Percentiles rank a stretch among this genome's conserved stretches.
These are phyloP conservation scores for Chalciporus sphaerocephalus DNA, from an alignment of 768 basidiomycete genomes.

Conservation along the genomic window DNA sequence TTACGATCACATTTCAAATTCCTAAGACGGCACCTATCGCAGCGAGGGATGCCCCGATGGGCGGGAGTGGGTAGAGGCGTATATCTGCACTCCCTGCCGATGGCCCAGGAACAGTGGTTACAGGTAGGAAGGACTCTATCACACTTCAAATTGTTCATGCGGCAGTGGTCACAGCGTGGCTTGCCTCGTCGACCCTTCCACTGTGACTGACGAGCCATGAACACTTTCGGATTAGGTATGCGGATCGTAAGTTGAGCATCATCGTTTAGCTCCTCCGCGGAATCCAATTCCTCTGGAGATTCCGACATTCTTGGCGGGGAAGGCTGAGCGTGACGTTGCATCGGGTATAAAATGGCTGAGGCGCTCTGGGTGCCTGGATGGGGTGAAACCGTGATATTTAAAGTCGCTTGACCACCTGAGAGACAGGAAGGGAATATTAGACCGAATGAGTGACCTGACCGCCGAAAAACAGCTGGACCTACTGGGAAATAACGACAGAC, in stretches of 20 bases:
- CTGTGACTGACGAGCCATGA: constrained; percentile 64
- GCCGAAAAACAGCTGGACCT: constrained; percentile 9
- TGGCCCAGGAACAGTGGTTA: constrained; percentile 67
- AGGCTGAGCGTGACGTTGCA: constrained; percentile 3
- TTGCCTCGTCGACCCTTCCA: constrained; percentile 76
- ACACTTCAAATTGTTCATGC: constrained; percentile 70
- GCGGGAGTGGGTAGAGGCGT: constrained; percentile 72
- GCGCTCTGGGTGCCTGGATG: neutral
- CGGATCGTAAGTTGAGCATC: constrained; percentile 57
- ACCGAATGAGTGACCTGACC: constrained; percentile 2
- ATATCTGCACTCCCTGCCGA: constrained; percentile 63
- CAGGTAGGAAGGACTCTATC: constrained; percentile 67
- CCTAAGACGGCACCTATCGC: constrained; percentile 62
- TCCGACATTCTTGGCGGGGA: constrained; percentile 30
- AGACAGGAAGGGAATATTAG: constrained; percentile 8
- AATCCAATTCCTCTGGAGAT: constrained; percentile 37
- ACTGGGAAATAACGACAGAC: constrained; percentile 9
- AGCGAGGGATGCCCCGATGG: constrained; percentile 69
- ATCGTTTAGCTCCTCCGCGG: constrained; percentile 39
- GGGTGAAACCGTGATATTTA: constrained; percentile 7
- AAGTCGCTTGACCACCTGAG: neutral
- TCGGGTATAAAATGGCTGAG: constrained; percentile 17
- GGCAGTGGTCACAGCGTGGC: constrained; percentile 71
- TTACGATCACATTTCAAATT: constrained; percentile 75
- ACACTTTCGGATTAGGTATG: constrained; percentile 64